phyloP scores from a whole-genome alignment of 768 basidiomycete species.

The Russula emetica region DNA sequence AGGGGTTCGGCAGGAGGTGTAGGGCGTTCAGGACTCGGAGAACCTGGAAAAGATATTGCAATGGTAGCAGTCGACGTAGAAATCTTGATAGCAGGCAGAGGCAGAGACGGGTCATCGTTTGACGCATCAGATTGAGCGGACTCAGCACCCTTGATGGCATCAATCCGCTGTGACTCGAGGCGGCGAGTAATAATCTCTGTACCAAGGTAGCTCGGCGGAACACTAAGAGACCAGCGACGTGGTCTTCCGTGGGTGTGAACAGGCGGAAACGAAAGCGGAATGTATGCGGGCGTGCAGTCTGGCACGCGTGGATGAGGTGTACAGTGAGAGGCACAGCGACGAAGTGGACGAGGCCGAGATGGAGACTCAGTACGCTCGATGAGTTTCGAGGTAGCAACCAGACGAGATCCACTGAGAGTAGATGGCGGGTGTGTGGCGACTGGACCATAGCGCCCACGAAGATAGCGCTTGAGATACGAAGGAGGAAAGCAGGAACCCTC shows the following conservation, averaged over 20 bases:
- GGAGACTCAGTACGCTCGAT: not conserved
- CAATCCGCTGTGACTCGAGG: slow-evolving; percentile 20
- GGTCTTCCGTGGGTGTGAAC: slow-evolving; percentile 8
- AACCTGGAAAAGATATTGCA: slow-evolving; percentile 32
- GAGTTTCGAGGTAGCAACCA: slow-evolving; percentile 5
- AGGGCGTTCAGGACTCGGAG: slow-evolving; percentile 18
- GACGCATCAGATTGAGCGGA: slow-evolving; percentile 4
- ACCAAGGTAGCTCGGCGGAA: slow-evolving; percentile 25
- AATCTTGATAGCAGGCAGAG: slow-evolving; percentile 36
- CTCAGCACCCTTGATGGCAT: slow-evolving; percentile 5
- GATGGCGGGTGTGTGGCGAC: not conserved
- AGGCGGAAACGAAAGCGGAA: not conserved
- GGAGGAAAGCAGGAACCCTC: slow-evolving; percentile 29
- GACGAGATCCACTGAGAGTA: not conserved
- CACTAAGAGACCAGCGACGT: slow-evolving; percentile 27
- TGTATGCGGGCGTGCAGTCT: slow-evolving; percentile 4
- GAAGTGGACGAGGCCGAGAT: slow-evolving; percentile 16
- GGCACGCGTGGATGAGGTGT: not conserved
- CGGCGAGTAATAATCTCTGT: slow-evolving; percentile 20
- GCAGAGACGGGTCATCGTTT: slow-evolving; percentile 9
- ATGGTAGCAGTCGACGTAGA: slow-evolving; percentile 35
- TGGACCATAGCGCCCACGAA: slow-evolving; percentile 11
- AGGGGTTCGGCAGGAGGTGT: slow-evolving; percentile 30
- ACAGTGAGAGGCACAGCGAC: slow-evolving; percentile 20
- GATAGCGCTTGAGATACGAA: slow-evolving; percentile 10